Conservation (phyloP, 768 basidiomycete species). For the Boletellus ananas region DNA sequence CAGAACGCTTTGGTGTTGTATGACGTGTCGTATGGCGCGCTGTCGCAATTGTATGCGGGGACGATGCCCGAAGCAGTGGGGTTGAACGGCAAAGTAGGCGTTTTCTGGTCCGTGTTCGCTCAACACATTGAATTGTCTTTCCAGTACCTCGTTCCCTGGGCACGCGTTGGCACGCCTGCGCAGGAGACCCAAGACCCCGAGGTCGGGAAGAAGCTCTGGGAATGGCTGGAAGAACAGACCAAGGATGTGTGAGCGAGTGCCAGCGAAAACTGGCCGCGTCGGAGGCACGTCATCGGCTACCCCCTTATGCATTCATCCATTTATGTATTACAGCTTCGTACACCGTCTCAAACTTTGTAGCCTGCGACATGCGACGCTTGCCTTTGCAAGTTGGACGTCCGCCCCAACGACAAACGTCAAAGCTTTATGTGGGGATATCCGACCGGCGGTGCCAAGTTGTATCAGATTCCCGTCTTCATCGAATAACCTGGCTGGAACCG, state of each 20-base stretch:
- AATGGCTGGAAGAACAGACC: conserved; percentile 47
- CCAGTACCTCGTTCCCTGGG: conserved; percentile 48
- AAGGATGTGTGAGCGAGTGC: conserved; percentile 10
- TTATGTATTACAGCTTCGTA: too few relatives aligned
- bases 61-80: conserved; percentile 37
- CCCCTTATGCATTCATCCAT: too few relatives aligned
- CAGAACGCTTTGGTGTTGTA: conserved; percentile 25
- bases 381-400: too few relatives aligned
- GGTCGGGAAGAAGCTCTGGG: conserved; percentile 38
- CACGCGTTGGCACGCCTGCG: conserved; percentile 28
- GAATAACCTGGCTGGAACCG: too few relatives aligned
- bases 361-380: too few relatives aligned
- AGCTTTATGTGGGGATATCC: too few relatives aligned
- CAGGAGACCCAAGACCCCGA: conserved; percentile 28
- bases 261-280: too few relatives aligned
- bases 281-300: too few relatives aligned
- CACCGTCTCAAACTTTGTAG: too few relatives aligned
- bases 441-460: too few relatives aligned
- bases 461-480: too few relatives aligned
- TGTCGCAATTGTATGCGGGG: conserved; percentile 44
- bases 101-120: background rate
- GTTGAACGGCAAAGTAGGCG: conserved; percentile 40
- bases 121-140: conserved; percentile 1
- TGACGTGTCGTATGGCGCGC: conserved; percentile 35
- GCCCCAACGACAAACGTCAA: too few relatives aligned